These are phyloP conservation scores for Trematosphaeria pertusa DNA, from an alignment of 2,329 filamentous ascomycete genomes.

Conservation along the genomic window DNA sequence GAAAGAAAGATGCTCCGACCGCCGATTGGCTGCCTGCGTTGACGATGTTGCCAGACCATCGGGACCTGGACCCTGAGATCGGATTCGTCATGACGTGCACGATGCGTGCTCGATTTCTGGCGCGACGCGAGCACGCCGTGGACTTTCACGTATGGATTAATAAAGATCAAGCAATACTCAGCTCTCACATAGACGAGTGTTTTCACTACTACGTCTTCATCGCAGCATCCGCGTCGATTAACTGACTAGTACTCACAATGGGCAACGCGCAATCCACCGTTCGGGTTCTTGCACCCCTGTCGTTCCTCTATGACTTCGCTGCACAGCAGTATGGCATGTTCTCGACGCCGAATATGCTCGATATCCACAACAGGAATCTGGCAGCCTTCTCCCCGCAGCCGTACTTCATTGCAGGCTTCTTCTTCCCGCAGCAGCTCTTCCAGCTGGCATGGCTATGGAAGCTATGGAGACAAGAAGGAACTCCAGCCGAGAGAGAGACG, in stretches of 20 bases:
- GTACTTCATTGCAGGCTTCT: constrained; percentile 66
- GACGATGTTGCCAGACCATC: background rate
- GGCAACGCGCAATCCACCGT: constrained; percentile 62
- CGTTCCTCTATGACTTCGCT: constrained; percentile 64
- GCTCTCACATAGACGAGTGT: background rate
- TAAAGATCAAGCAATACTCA: background rate
- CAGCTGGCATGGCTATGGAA: constrained; percentile 65
- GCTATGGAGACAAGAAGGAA: constrained; percentile 58
- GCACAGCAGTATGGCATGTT: constrained; percentile 67
- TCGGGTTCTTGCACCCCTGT: constrained; percentile 61
- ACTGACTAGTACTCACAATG: too few relatives aligned
- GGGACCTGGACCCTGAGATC: background rate
- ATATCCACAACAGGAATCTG: constrained; percentile 64
- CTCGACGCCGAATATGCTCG: constrained; percentile 64
- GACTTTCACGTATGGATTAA: too few relatives aligned
- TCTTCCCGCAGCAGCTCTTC: constrained; percentile 67
- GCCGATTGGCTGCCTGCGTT: background rate
- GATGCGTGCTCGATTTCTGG: background rate
- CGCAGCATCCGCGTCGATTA: too few relatives aligned
- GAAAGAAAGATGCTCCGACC: too few relatives aligned
- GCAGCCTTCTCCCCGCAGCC: constrained; percentile 67
- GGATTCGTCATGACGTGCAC: background rate
- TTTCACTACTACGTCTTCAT: too few relatives aligned
- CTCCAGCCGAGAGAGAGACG: constrained; percentile 52
- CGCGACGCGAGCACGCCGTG: background rate